Evolutionary conservation across 2,329 filamentous ascomycete species (phyloP).

Genomic region (Colletotrichum brevisporum): DNA sequence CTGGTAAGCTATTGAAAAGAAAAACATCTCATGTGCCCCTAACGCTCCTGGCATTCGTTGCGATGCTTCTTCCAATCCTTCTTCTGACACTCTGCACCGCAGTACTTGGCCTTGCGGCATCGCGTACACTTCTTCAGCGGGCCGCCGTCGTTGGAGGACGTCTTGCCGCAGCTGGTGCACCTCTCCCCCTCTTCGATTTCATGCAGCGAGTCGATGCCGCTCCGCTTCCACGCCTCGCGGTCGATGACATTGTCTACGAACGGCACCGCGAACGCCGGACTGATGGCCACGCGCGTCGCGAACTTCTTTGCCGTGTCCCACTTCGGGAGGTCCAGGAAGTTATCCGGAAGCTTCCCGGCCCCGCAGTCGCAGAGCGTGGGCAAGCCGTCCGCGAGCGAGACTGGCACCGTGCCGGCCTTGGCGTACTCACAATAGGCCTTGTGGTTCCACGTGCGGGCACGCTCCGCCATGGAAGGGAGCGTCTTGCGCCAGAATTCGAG

Average conservation of each 20-base stretch:
- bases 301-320: constrained; percentile 59
- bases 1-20: too few species aligned
- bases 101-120: constrained; percentile 64
- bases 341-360: constrained; percentile 55
- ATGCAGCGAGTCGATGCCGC: not conserved
- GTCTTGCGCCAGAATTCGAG: constrained; percentile 65
- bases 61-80: constrained; percentile 68
- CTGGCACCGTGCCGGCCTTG: constrained; percentile 52
- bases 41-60: constrained; percentile 52
- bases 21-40: not conserved
- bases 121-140: constrained; percentile 59
- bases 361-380: constrained; percentile 63
- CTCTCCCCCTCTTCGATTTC: constrained; percentile 36
- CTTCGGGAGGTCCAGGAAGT: constrained; percentile 57
- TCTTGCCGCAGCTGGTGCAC: constrained; percentile 56
- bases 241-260: constrained; percentile 59
- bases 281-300: constrained; percentile 71
- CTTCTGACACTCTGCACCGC: constrained; percentile 66
- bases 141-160: constrained; percentile 46
- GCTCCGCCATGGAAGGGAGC: constrained; percentile 61
- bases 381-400: constrained; percentile 53
- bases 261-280: constrained; percentile 63
- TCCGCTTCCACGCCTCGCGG: constrained; percentile 9
- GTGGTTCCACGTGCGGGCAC: constrained; percentile 65
- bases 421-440: constrained; percentile 59